phyloP scores from a whole-genome alignment of 2,329 filamentous ascomycete species.

The Paraconiothyrium brasiliense region DNA sequence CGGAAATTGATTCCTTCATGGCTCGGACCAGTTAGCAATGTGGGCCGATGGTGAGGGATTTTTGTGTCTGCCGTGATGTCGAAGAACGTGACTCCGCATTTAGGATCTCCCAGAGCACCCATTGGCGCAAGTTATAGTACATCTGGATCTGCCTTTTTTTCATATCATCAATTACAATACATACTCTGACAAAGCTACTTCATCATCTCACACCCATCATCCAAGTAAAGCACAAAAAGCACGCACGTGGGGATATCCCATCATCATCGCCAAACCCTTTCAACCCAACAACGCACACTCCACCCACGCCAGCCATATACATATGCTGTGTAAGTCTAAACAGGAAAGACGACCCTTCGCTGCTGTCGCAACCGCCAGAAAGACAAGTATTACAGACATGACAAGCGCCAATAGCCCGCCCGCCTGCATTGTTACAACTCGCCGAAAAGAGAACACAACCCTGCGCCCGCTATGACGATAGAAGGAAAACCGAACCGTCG shows the following conservation, averaged over 20 bases:
- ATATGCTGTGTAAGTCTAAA: constrained; percentile 20
- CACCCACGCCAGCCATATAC: constrained; percentile 12
- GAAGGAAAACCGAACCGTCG: constrained; percentile 22
- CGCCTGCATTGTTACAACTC: constrained; percentile 5
- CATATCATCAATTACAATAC: constrained; percentile 28
- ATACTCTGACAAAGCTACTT: constrained; percentile 24
- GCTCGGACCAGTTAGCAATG: too few species aligned
- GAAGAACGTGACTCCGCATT: too few species aligned
- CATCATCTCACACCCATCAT: neutral
- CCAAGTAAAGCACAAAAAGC: constrained; percentile 4
- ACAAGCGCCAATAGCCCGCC: constrained; percentile 12
- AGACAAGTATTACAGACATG: constrained; percentile 3
- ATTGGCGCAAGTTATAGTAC: too few species aligned
- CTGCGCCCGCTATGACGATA: constrained; percentile 43
- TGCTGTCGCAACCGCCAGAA: neutral
- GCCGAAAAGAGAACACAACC: constrained; percentile 29
- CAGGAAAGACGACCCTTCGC: constrained; percentile 11
- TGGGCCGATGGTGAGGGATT: too few species aligned
- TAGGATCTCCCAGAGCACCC: too few species aligned
- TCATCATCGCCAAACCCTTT: neutral
- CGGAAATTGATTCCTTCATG: too few species aligned
- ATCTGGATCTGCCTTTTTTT: neutral
- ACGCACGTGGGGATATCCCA: constrained; percentile 8
- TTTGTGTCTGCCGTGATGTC: too few species aligned
- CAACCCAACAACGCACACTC: neutral